A percentile compares a stretch with the other conserved stretches of the same genome.
These are phyloP conservation scores for Cordyceps tenuipes DNA, from an alignment of 2,329 filamentous ascomycete genomes.

Conservation along the genomic window DNA sequence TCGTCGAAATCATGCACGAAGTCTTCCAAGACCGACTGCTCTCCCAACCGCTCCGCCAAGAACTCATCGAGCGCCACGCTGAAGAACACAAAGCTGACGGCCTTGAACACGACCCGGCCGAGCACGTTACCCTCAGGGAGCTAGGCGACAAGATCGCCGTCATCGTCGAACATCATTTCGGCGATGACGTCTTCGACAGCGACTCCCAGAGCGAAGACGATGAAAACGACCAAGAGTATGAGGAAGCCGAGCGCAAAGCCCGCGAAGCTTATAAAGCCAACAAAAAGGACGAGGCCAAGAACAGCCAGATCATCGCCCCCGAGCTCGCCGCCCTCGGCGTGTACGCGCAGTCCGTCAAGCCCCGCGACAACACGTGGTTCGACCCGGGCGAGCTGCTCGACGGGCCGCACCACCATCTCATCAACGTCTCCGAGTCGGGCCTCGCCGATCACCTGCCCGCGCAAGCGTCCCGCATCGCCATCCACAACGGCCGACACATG, in stretches of 20 bases:
- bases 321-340: constrained; percentile 59
- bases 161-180: constrained; percentile 59
- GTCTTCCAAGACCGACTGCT: constrained; percentile 53
- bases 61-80: constrained; percentile 18
- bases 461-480: constrained; percentile 38
- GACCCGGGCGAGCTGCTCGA: constrained; percentile 41
- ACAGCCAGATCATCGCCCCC: constrained; percentile 46
- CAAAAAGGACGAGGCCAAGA: constrained; percentile 38
- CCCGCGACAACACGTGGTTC: constrained; percentile 57
- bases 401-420: constrained; percentile 55
- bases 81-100: constrained; percentile 37
- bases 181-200: constrained; percentile 37
- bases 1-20: constrained; percentile 58
- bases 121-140: constrained; percentile 50
- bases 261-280: constrained; percentile 45
- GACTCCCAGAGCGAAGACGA: constrained; percentile 29
- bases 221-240: constrained; percentile 26
- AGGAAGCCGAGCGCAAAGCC: constrained; percentile 28
- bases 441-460: constrained; percentile 43
- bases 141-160: constrained; percentile 56
- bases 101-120: constrained; percentile 35
- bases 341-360: constrained; percentile 63
- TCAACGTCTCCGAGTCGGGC: constrained; percentile 60
- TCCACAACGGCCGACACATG: constrained; percentile 56
- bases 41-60: constrained; percentile 46